Percentiles rank a stretch among this genome's conserved stretches.
Conservation (phyloP, 2,329 filamentous ascomycete species). For the Aspergillus ustus region DNA sequence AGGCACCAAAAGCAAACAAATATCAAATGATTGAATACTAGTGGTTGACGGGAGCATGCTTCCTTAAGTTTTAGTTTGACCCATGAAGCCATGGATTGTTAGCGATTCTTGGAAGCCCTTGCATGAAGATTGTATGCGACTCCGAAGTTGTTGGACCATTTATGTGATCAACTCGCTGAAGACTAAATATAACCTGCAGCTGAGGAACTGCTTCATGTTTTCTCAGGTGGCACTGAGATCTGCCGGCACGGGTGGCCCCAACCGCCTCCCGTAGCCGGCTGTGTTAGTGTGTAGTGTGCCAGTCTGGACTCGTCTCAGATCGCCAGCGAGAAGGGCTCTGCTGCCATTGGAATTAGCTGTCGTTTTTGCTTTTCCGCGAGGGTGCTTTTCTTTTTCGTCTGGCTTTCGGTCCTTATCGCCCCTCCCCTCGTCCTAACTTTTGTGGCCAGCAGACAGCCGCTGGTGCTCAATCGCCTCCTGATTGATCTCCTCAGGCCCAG, state of each 20-base stretch:
- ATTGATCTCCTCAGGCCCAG: constrained; percentile 8
- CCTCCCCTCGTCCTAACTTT: not conserved
- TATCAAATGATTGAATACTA: not conserved
- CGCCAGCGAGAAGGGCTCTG: not conserved
- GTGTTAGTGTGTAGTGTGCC: not conserved
- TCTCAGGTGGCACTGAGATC: not conserved
- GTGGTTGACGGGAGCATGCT: not conserved
- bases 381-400: not conserved
- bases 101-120: not conserved
- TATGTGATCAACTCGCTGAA: not conserved
- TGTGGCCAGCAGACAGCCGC: not conserved
- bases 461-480: constrained; percentile 12
- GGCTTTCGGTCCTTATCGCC: constrained; percentile 6
- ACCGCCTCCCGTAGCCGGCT: constrained; percentile 4
- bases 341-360: not conserved
- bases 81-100: not conserved
- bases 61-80: not conserved
- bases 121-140: not conserved
- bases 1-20: not conserved
- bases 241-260: not conserved
- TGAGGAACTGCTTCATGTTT: not conserved
- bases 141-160: not conserved
- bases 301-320: not conserved
- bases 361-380: constrained; percentile 8
- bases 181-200: not conserved